Conservation (phyloP, 2,329 filamentous ascomycete species). For the Alternaria dauci region DNA sequence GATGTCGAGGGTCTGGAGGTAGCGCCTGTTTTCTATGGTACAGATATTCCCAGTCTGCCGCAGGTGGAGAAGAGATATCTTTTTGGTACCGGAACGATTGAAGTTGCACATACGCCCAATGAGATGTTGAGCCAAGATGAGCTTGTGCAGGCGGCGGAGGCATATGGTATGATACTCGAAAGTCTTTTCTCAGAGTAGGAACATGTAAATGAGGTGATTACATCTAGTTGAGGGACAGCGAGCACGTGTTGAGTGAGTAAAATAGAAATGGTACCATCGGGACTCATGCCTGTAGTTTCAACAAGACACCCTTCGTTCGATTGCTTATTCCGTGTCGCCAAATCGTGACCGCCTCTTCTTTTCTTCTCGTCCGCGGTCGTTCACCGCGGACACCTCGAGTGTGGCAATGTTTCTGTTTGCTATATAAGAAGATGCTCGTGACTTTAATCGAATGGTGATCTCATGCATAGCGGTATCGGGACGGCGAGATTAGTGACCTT, state of each 20-base stretch:
- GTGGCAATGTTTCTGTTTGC: not conserved
- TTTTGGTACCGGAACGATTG: constrained; percentile 32
- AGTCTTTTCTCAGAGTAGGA: constrained; percentile 25
- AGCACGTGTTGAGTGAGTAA: too few species aligned
- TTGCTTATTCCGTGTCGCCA: not conserved
- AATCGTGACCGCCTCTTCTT: not conserved
- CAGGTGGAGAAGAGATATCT: constrained; percentile 35
- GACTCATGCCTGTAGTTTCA: too few species aligned
- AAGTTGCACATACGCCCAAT: constrained; percentile 34
- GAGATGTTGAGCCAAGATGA: constrained; percentile 33
- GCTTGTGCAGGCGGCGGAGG: constrained; percentile 33
- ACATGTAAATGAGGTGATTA: not conserved
- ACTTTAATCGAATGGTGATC: not conserved
- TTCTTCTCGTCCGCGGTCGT: not conserved
- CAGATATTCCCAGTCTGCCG: constrained; percentile 34
- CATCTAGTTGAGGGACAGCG: not conserved
- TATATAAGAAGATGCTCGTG: not conserved
- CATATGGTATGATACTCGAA: constrained; percentile 32
- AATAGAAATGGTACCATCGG: too few species aligned
- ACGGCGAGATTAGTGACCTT: not conserved
- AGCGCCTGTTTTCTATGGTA: constrained; percentile 36
- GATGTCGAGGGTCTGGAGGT: constrained; percentile 33
- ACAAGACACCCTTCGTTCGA: not conserved
- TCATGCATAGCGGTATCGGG: too few species aligned
- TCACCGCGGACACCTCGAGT: not conserved